Evolutionary conservation across 306 rosid genomes (phyloP), one percentile per base, ranked within the genome.

Genomic region (Cicer cuneatum): DNA sequence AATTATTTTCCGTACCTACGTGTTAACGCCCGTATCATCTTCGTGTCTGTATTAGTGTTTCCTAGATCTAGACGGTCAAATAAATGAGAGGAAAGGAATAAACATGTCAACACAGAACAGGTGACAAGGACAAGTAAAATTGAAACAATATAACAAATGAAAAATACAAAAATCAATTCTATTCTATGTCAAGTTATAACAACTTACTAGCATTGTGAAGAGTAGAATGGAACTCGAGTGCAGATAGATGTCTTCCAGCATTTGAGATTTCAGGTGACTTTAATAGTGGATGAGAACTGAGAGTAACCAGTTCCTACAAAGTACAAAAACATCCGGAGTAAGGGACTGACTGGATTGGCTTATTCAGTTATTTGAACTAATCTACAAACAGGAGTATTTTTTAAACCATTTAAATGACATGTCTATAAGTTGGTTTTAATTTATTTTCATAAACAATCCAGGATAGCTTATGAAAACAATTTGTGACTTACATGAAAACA

Each of bases 211-310:
- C 85, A n/a, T 61, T 85, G 51, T 79, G 85, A 68, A 94, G 85
- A 69, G 87, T 81, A 38, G 93, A 94, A 82, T 94, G 97, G 75
- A 94, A 94, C 76, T 91, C 96, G 43, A 24, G 60, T 8, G 97
- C 94, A 37, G 98, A 87, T 52, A 94, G 90, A 90, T 91, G 97
- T 53, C 37, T 84, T 71, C 98, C 98, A 6, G 98, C 93, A 68
- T 89, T 79, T 8, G 95, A 85, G 58, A 94, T 79, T 67, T 90
- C 88, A 0, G 98, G 98, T 41, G 84, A 81, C 56, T 91, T 86
- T 0, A 86, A 62, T n/a, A 84, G 58, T 47, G 96, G 94, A 79
- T 85, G 85, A 12, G 89, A 88, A 82, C 87, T 71, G 63, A 94
- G 85, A 49, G 97, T 91, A 75, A 94, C 98, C 75, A 94, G 82